phyloP scores from a whole-genome alignment of 1,284 basidiomycete species.

The Caloboletus firmus region DNA sequence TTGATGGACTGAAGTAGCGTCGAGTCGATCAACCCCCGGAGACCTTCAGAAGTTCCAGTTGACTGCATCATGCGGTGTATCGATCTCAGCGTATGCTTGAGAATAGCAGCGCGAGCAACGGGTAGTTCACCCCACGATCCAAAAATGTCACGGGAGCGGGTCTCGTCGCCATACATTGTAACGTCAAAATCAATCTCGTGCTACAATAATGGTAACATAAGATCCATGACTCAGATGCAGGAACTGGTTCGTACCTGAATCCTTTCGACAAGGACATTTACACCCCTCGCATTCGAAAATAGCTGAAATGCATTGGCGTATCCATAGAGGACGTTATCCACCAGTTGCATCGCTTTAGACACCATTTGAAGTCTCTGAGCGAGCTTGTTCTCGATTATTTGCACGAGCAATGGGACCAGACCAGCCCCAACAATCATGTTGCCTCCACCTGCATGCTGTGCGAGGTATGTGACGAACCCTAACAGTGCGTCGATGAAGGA shows the following conservation, averaged over 20 bases:
- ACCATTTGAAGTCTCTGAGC: slow-evolving; percentile 69
- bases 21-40: slow-evolving; percentile 93
- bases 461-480: slow-evolving; percentile 85
- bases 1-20: slow-evolving; percentile 86
- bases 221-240: background rate
- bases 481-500: slow-evolving; percentile 86
- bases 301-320: slow-evolving; percentile 86
- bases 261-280: slow-evolving; percentile 82
- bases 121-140: slow-evolving; percentile 63
- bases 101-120: slow-evolving; percentile 65
- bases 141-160: slow-evolving; percentile 49
- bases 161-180: slow-evolving; percentile 49
- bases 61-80: slow-evolving; percentile 97
- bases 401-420: slow-evolving; percentile 84
- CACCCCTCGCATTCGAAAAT: slow-evolving; percentile 84
- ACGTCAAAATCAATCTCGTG: slow-evolving; percentile 73
- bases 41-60: slow-evolving; percentile 89
- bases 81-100: slow-evolving; percentile 92
- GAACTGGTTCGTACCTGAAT: slow-evolving; percentile 64
- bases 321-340: slow-evolving; percentile 92
- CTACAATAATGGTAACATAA: slow-evolving; percentile 39
- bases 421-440: slow-evolving; percentile 98
- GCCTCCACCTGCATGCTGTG: slow-evolving; percentile 80
- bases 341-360: slow-evolving; percentile 87
- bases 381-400: slow-evolving; percentile 78